Conservation (phyloP, 495 filamentous ascomycete genomes). For the Recurvomyces mirabilis region DNA sequence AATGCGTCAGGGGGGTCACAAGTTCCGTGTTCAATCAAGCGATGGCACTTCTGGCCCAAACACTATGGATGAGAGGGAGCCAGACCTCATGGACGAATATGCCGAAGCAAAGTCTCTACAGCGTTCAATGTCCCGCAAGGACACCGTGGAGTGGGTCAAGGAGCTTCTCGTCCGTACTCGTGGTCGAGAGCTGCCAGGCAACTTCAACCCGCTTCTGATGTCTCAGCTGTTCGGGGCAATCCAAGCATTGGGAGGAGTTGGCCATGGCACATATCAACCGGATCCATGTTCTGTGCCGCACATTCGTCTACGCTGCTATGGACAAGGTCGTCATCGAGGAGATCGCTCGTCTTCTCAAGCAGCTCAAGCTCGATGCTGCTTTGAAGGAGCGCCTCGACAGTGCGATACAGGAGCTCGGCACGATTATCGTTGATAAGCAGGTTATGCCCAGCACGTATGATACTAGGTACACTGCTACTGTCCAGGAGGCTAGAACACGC, state of each 20-base stretch:
- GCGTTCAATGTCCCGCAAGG: not conserved
- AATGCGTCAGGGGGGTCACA: constrained; percentile 38
- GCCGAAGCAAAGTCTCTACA: constrained; percentile 1
- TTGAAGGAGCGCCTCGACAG: constrained; percentile 4
- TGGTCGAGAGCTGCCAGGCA: constrained; percentile 41
- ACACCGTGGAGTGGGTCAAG: constrained; percentile 9
- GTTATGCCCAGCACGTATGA: constrained; percentile 18
- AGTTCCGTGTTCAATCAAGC: not conserved
- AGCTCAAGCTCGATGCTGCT: constrained; percentile 5
- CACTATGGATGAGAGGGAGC: not conserved
- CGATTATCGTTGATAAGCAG: constrained; percentile 5
- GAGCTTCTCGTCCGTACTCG: constrained; percentile 23
- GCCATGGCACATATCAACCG: constrained; percentile 22
- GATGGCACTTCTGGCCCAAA: not conserved
- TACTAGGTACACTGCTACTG: constrained; percentile 1
- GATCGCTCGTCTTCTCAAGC: constrained; percentile 8
- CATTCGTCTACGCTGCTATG: constrained; percentile 18
- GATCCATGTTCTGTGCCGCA: constrained; percentile 17
- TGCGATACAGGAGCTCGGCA: constrained; percentile 4
- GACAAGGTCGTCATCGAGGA: constrained; percentile 12
- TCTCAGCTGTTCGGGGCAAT: constrained; percentile 44
- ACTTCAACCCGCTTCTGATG: constrained; percentile 44
- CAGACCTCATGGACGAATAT: constrained; percentile 5
- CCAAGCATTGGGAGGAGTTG: constrained; percentile 36
- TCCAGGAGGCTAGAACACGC: constrained; percentile 6